Conservation (phyloP, 1,139 yeast genomes). For the Komagataea norvegica region DNA sequence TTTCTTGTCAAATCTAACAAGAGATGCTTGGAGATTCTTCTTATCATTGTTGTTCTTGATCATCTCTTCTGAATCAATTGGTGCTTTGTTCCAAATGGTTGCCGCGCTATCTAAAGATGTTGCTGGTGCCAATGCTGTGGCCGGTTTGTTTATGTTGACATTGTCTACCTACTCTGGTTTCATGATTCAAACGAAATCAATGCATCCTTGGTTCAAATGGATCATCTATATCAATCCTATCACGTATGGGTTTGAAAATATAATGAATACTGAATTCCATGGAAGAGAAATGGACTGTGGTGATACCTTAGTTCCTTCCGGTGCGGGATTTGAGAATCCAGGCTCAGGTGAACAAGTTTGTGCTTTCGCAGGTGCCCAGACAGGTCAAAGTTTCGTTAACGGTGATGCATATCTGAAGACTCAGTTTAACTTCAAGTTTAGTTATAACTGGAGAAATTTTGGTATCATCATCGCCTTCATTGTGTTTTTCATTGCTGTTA, state of each 20-base stretch:
- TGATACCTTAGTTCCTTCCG: conserved; percentile 41
- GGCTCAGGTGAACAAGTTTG: conserved; percentile 42
- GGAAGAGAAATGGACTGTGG: conserved; percentile 51
- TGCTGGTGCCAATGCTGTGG: conserved; percentile 48
- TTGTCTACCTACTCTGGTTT: conserved; percentile 49
- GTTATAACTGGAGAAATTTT: conserved; percentile 47
- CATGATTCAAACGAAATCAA: conserved; percentile 51
- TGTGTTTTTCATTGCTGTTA: conserved; percentile 24
- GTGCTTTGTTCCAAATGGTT: conserved; percentile 44
- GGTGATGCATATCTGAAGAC: conserved; percentile 42
- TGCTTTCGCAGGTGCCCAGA: conserved; percentile 42
- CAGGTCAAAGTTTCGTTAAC: conserved; percentile 37
- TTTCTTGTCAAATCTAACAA: conserved; percentile 47
- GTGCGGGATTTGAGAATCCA: conserved; percentile 43
- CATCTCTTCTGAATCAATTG: conserved; percentile 38
- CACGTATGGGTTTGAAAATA: conserved; percentile 51
- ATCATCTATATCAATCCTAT: conserved; percentile 54
- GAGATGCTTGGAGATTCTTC: conserved; percentile 53
- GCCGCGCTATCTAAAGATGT: conserved; percentile 44
- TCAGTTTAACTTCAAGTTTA: conserved; percentile 36
- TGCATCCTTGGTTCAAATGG: conserved; percentile 69
- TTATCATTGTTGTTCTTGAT: conserved; percentile 43
- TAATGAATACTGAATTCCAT: conserved; percentile 53
- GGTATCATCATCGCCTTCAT: conserved; percentile 45
- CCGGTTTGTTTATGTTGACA: conserved; percentile 46